A percentile compares a stretch with the other conserved stretches of the same genome.
Conservation (phyloP, 2,329 filamentous ascomycete species). For the Hymenoscyphus scutula region DNA sequence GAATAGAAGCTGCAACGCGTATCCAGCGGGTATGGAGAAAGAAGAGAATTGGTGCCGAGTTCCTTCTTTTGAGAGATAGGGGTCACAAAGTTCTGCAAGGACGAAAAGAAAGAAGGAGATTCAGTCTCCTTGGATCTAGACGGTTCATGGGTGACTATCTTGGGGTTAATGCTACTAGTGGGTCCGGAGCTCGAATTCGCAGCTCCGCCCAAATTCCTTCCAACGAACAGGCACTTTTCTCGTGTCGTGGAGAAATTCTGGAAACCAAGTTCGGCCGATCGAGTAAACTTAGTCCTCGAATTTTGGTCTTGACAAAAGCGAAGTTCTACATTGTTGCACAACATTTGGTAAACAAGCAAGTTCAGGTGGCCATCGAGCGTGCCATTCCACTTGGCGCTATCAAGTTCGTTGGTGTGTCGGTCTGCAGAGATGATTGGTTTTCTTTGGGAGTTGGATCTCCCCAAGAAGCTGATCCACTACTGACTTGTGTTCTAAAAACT, state of each 20-base stretch:
- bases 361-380: constrained; percentile 77
- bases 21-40: constrained; percentile 97
- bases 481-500: constrained; percentile 94
- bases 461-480: constrained; percentile 87
- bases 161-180: constrained; percentile 76
- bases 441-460: constrained; percentile 85
- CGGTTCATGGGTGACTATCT: constrained; percentile 95
- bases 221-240: constrained; percentile 80
- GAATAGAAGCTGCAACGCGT: constrained; percentile 85
- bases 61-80: constrained; percentile 81
- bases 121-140: constrained; percentile 86
- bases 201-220: constrained; percentile 67
- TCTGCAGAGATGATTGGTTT: constrained; percentile 92
- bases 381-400: constrained; percentile 82
- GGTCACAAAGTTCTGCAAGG: constrained; percentile 79
- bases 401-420: constrained; percentile 81
- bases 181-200: constrained; percentile 78
- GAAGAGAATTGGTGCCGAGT: constrained; percentile 86
- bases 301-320: constrained; percentile 77
- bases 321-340: constrained; percentile 90
- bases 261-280: constrained; percentile 96
- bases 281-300: constrained; percentile 86
- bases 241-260: constrained; percentile 83
- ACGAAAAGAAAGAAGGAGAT: constrained; percentile 86
- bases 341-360: constrained; percentile 74